Evolutionary conservation across 768 basidiomycete genomes (phyloP).

Genomic region (Suillus placidus): DNA sequence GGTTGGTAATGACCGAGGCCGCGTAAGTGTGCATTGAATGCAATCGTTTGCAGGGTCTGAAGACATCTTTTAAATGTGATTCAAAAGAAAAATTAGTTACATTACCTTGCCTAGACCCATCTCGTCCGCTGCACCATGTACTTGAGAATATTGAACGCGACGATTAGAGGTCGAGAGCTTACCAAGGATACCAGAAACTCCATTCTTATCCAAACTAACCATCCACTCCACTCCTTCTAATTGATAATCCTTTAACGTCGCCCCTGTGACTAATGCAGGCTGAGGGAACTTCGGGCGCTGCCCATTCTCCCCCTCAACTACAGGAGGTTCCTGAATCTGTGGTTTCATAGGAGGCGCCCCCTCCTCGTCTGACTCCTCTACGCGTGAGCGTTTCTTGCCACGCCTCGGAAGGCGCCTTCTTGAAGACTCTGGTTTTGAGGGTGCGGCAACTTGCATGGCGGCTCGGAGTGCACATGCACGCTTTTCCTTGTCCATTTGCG

Average conservation of each 20-base stretch:
- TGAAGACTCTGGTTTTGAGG: conserved; percentile 12
- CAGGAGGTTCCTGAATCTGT: background rate
- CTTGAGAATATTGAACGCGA: conserved; percentile 15
- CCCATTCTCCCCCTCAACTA: conserved; percentile 1
- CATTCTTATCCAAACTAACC: conserved; percentile 84
- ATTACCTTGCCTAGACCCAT: conserved; percentile 90
- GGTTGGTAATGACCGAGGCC: conserved; percentile 70
- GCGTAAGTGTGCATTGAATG: conserved; percentile 89
- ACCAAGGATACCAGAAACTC: conserved; percentile 81
- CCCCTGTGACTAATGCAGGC: conserved; percentile 81
- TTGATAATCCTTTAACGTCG: conserved; percentile 86
- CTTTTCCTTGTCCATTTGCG: conserved; percentile 70
- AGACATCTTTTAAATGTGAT: conserved; percentile 13
- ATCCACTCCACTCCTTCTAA: conserved; percentile 96
- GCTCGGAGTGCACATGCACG: conserved; percentile 35
- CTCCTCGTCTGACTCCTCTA: conserved; percentile 15
- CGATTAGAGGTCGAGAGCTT: conserved; percentile 25
- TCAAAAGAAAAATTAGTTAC: conserved; percentile 9
- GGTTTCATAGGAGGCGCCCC: conserved; percentile 21
- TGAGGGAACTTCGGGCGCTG: conserved; percentile 58
- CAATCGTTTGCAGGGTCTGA: conserved; percentile 93
- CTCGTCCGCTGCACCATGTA: conserved; percentile 70
- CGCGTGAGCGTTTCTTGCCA: conserved; percentile 18
- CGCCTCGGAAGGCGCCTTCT: conserved; percentile 10
- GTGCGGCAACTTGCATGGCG: conserved; percentile 25